Evolutionary conservation across 768 basidiomycete genomes (phyloP), one percentile per base, ranked within the genome.

Genomic region (Panellus pusillus): DNA sequence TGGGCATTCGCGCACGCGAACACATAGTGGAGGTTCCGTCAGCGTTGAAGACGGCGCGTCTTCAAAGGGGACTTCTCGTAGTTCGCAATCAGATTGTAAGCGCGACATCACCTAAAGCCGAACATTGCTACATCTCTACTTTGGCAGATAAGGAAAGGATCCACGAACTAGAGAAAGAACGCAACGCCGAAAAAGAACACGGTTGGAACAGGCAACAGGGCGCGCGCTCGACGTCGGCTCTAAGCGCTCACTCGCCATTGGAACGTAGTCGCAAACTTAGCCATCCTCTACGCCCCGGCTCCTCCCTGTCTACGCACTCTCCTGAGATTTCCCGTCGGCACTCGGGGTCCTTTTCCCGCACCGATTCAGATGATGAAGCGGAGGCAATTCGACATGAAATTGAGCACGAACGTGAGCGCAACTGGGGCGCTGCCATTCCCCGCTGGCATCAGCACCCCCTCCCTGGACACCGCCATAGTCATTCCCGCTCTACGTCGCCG

Each of bases 341-440:
- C 27, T 71, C 71, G 52, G 61, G 61, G 40, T 61, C 63, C 11
- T 67, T 75, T 41, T 72, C 73, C 32, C 66, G 72, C 39, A 66
- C 74, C 6, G 71, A 70, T 51, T 84, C 82, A 18, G 62, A 58
- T 28, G 72, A 66, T 13, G 70, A 70, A 20, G 72, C 72, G 18
- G 48, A 63, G 47, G 68, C 66, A 39, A 57, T 68, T 47, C 52
- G 64, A 53, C 58, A 66, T n/a, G 79, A 74, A 58, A 52, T 69
- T 4, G 54, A 61, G n/a, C 78, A 81, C 36, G 77, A 79, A 59
- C 76, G 84, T 44, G 86, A 87, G 67, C 74, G 82, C 44, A 87
- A 87, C 61, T 87, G 85, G 86, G 83, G 85, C 65, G 78, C 84
- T 8, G 82, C 81, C n/a, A 79, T 74, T 35, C 84, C 82, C 7